Conservation (phyloP, 768 basidiomycete genomes). For the Tylopilus vinaceipallidus region DNA sequence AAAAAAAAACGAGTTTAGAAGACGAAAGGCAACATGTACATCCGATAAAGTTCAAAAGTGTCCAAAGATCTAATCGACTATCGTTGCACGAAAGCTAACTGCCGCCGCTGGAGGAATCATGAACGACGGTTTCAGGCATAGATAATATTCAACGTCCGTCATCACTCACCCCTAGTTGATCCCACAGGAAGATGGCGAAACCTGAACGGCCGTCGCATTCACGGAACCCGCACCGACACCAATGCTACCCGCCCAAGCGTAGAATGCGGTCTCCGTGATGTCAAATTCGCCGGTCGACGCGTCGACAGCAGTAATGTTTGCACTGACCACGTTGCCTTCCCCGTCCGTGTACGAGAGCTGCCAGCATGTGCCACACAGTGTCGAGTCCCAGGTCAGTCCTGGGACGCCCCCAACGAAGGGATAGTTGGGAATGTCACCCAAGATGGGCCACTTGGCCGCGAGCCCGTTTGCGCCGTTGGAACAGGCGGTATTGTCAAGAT, state of each 20-base stretch:
- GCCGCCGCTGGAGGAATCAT: too few species aligned
- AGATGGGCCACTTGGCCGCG: constrained; percentile 30
- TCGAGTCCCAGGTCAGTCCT: constrained; percentile 41
- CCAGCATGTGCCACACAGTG: constrained; percentile 62
- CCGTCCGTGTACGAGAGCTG: neutral
- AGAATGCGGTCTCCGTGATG: neutral
- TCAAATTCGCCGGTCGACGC: neutral
- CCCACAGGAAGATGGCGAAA: neutral
- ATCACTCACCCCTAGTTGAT: neutral
- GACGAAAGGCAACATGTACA: too few species aligned
- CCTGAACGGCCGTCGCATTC: neutral
- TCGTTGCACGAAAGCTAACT: too few species aligned
- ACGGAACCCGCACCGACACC: neutral
- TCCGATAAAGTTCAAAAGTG: too few species aligned
- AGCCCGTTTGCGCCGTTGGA: constrained; percentile 24
- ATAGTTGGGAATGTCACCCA: constrained; percentile 34
- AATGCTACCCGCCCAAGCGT: neutral
- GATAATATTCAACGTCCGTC: too few species aligned
- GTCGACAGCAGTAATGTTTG: neutral
- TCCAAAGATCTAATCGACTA: too few species aligned
- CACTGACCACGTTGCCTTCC: neutral
- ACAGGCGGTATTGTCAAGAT: constrained; percentile 23
- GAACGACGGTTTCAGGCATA: too few species aligned
- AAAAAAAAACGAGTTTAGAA: too few species aligned
- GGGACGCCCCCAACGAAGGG: constrained; percentile 31